Base-by-base conservation (phyloP, 805 yeast species). In the Ogataea paradorogensis region DNA sequence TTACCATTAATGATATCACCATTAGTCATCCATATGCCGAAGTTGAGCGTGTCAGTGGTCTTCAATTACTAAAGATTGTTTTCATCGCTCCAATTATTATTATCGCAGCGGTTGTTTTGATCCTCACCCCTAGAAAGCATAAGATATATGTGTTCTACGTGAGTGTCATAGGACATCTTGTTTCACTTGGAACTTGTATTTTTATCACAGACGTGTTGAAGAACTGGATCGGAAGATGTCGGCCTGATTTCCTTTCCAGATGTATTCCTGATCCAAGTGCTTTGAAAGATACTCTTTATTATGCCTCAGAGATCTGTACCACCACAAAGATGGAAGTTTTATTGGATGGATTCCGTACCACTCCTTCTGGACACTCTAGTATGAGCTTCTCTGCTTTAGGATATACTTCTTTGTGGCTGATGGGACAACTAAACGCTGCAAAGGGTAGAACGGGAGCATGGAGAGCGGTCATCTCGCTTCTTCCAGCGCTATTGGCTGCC, bases 161-260 rank as follows among this genome's bases (percentile, higher is more conserved):
- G 14, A 78, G 95, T 0, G 44, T 81, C 0, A 48, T 90, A 16
- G 96, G 96, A 1, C 67, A 86, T 18, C 58, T 67, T 8, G 62
- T 86, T 1, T 70, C 89, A 0, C 66, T 84, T 41, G 69, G 78
- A 14, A 62, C 80, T 10, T 78, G 85, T 21, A 70, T 78, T 29
- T 66, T 82, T 21, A 54, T 84, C 36, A 86, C 95, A 3, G 87
- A 87, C 54, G 66, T 81, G 11, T 58, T 87, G 44, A 91, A 91
- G 65, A 80, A 83, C 56, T 79, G 85, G 78, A 77, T 91, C 40
- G 97, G 96, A 4, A 75, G 96, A 56, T 86, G 83, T 46, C 71
- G 99, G 44, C 99, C 99, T 0, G 99, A 91, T 62, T 86, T 90
- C 58, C 63, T 91, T 37, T 86, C 89, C 5, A 73, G 98, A 51